phyloP scores from a whole-genome alignment of 768 basidiomycete species.

The Phanerodontia chrysosporium region DNA sequence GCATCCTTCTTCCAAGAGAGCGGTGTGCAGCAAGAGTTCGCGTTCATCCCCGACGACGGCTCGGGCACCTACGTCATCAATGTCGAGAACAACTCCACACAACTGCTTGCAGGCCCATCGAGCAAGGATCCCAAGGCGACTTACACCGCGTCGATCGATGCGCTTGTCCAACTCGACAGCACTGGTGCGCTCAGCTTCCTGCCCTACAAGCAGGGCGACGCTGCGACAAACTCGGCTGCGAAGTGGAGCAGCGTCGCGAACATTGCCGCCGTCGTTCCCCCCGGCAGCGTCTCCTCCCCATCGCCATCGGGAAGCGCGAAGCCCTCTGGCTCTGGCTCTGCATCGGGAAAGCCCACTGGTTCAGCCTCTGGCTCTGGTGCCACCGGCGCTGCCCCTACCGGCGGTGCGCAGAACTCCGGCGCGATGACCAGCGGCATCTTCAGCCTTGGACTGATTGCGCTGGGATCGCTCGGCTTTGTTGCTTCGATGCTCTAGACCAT shows the following conservation, averaged over 20 bases:
- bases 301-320: neutral
- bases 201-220: conserved; percentile 46
- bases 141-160: conserved; percentile 58
- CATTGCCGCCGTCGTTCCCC: conserved; percentile 36
- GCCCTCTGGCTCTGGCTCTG: neutral
- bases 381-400: neutral
- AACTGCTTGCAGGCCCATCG: conserved; percentile 53
- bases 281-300: conserved; percentile 8
- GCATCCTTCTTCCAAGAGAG: conserved; percentile 61
- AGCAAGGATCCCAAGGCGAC: conserved; percentile 54
- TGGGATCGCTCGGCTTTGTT: conserved; percentile 1
- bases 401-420: neutral
- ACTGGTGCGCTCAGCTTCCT: conserved; percentile 58
- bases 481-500: neutral
- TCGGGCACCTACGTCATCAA: conserved; percentile 71
- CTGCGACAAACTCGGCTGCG: conserved; percentile 39
- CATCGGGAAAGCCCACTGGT: neutral
- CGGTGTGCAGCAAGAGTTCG: conserved; percentile 69
- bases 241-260: conserved; percentile 45
- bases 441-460: neutral
- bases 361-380: neutral
- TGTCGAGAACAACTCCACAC: conserved; percentile 67
- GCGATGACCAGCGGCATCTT: neutral
- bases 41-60: conserved; percentile 73
- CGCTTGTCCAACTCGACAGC: conserved; percentile 66